These are phyloP conservation scores for Zygosaccharomyces bisporus DNA, from an alignment of 805 yeast species.

Conservation along the genomic window DNA sequence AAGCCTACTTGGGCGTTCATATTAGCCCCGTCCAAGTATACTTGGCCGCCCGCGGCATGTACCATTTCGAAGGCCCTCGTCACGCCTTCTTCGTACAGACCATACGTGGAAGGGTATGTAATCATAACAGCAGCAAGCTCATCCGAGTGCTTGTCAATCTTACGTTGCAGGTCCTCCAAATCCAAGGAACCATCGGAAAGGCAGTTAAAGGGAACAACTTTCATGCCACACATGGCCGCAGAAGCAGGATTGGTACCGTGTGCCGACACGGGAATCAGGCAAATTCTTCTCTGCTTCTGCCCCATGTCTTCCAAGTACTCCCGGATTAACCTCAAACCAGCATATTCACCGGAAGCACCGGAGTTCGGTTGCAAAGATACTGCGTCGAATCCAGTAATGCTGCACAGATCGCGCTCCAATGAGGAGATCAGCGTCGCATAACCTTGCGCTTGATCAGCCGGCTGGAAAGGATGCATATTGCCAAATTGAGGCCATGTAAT, in stretches of 20 bases:
- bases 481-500: conserved; percentile 92
- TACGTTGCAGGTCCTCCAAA: conserved; percentile 63
- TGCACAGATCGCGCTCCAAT: conserved; percentile 78
- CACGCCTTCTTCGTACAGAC: conserved; percentile 91
- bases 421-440: conserved; percentile 71
- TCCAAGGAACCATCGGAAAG: conserved; percentile 81
- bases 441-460: conserved; percentile 83
- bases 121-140: conserved; percentile 90
- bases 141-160: conserved; percentile 65
- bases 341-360: conserved; percentile 98
- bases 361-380: conserved; percentile 94
- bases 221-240: conserved; percentile 94
- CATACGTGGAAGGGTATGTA: conserved; percentile 96
- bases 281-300: conserved; percentile 70
- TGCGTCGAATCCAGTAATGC: conserved; percentile 89
- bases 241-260: conserved; percentile 99
- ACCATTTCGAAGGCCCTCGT: conserved; percentile 79
- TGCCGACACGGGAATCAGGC: conserved; percentile 94
- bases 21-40: conserved; percentile 96
- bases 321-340: conserved; percentile 85
- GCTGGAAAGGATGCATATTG: conserved; percentile 89
- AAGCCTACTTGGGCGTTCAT: conserved; percentile 99
- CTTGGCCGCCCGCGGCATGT: conserved; percentile 88
- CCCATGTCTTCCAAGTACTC: conserved; percentile 70
- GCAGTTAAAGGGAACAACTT: conserved; percentile 91